A percentile compares a stretch with the other conserved stretches of the same genome.
Evolutionary conservation across 164 flowering plant genomes (phyloP).

Genomic region (Cinnamomum micranthum): DNA sequence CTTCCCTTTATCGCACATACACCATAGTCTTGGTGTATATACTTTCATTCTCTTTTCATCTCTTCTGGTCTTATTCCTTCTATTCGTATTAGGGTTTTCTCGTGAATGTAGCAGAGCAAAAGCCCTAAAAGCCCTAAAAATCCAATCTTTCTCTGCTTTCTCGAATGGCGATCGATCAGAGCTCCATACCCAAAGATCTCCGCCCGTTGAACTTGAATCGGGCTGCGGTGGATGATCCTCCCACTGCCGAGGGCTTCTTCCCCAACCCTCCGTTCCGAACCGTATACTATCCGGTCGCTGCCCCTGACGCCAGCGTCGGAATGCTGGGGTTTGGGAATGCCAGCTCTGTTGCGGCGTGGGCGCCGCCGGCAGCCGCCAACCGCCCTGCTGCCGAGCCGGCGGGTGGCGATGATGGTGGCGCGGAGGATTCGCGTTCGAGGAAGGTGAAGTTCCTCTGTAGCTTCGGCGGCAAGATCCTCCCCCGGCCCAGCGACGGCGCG

Average conservation of each 20-base stretch:
- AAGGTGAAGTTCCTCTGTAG: slow-evolving; percentile 78
- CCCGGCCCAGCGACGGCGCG: slow-evolving; percentile 76
- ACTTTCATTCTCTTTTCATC: neutral
- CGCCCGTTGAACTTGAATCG: slow-evolving; percentile 55
- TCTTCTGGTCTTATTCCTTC: neutral
- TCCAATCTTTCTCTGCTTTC: too few relatives aligned
- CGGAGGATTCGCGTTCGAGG: slow-evolving; percentile 44
- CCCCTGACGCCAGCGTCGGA: slow-evolving; percentile 22
- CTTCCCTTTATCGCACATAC: neutral
- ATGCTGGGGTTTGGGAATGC: slow-evolving; percentile 40
- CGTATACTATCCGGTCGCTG: slow-evolving; percentile 27
- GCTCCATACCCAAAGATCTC: slow-evolving; percentile 46
- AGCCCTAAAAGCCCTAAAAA: neutral
- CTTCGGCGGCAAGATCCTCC: slow-evolving; percentile 88
- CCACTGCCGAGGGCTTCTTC: slow-evolving; percentile 21
- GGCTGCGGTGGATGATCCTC: slow-evolving; percentile 41
- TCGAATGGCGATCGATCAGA: slow-evolving; percentile 71
- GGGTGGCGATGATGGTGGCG: slow-evolving; percentile 46
- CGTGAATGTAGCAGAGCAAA: neutral
- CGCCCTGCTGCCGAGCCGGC: slow-evolving; percentile 4
- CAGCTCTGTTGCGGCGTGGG: neutral
- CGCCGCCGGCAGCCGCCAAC: slow-evolving; percentile 6
- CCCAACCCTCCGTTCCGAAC: slow-evolving; percentile 34
- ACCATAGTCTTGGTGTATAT: slow-evolving; percentile 1
- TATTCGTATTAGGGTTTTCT: slow-evolving; percentile 1